Evolutionary conservation across 2,329 filamentous ascomycete genomes (phyloP), one percentile per base, ranked within the genome.

Genomic region (Monosporascus sp.): DNA sequence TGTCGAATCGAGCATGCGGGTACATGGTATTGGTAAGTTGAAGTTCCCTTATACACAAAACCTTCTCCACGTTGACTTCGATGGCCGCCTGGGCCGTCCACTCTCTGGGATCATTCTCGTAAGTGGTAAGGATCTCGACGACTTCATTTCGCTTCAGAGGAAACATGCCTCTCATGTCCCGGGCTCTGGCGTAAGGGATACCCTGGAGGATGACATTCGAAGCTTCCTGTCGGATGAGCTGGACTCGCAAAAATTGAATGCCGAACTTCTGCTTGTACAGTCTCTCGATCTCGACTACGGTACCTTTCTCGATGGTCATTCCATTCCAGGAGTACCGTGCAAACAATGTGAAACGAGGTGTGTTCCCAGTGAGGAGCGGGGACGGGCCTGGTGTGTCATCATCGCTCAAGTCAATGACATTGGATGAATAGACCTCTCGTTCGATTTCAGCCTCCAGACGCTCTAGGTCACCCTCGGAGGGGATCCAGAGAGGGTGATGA

Each of bases 21-120:
- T 75, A 83, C 0, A 66, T 59, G 0, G 73, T 65, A 54, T 89
- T 90, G 0, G 85, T 89, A 2, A 78, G 67, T 0, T 74, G 62
- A 0, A 88, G 66, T 0, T 63, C 63, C 0, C 81, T 69, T 7
- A 74, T 66, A 1, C 66, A 56, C 2, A 71, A 60, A 0, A 85
- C 69, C 0, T 70, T 55, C 0, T 58, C 49, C 0, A 77, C 52
- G 0, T 66, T 44, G 0, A 85, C 62, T 2, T 82, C 76, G 0
- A 78, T 59, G 0, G 74, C 53, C 0, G 71, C 65, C 20, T 80
- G 75, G 0, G 67, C 54, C 1, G 72, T 50, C 0, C 63, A 50
- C 0, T 58, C 37, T 3, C 69, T 56, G 0, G 57, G 54, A 37
- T 78, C 72, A 6, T 73, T 67, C 0, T 68, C 52, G 6, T 73